Conservation (phyloP, 2,329 filamentous ascomycete genomes). For the Botrytis fabae region DNA sequence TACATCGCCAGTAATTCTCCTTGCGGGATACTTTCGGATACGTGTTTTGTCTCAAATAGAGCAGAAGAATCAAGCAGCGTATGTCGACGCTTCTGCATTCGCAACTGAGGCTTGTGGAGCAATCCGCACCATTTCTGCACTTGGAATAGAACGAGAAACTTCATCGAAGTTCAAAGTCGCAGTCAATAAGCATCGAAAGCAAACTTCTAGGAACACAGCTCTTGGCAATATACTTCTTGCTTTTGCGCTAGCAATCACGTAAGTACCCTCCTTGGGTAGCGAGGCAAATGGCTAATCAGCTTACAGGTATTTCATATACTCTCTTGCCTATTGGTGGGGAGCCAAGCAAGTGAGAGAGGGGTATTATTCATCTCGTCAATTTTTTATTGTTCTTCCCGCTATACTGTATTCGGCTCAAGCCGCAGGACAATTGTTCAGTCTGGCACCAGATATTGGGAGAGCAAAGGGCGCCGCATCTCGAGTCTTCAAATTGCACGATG, state of each 20-base stretch:
- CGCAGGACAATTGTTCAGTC: slow-evolving; percentile 72
- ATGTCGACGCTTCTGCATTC: slow-evolving; percentile 61
- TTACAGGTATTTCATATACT: slow-evolving; percentile 67
- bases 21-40: slow-evolving; percentile 68
- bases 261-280: slow-evolving; percentile 1
- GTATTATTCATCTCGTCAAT: slow-evolving; percentile 63
- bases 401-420: slow-evolving; percentile 72
- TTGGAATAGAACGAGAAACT: slow-evolving; percentile 55
- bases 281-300: slow-evolving; percentile 42
- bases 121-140: slow-evolving; percentile 60
- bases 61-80: slow-evolving; percentile 63
- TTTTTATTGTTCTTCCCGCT: slow-evolving; percentile 71
- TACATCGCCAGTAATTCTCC: slow-evolving; percentile 66
- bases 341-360: slow-evolving; percentile 65
- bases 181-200: slow-evolving; percentile 53
- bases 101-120: slow-evolving; percentile 69
- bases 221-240: slow-evolving; percentile 61
- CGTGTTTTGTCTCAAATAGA: slow-evolving; percentile 62
- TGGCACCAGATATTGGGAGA: slow-evolving; percentile 72
- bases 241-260: slow-evolving; percentile 47
- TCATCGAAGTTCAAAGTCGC: slow-evolving; percentile 54
- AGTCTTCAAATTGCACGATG: slow-evolving; percentile 53
- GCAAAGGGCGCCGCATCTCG: slow-evolving; percentile 62
- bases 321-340: slow-evolving; percentile 80
- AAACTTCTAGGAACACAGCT: slow-evolving; percentile 51